Conservation (phyloP, 2,329 filamentous ascomycete genomes). For the Cryphonectria parasitica region DNA sequence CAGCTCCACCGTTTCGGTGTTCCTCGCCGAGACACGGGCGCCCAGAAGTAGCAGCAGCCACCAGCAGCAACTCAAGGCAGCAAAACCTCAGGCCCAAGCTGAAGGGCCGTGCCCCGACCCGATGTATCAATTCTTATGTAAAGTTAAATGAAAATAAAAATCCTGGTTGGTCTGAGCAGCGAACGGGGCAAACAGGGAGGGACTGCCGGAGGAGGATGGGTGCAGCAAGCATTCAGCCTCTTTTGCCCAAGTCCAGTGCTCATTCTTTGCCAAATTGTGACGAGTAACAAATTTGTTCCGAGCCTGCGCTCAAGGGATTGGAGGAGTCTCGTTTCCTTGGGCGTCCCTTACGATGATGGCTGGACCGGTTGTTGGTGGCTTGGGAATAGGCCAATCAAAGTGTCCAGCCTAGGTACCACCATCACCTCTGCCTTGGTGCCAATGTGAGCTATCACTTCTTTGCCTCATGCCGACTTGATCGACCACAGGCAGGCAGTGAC, state of each 20-base stretch:
- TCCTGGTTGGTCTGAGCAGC: neutral
- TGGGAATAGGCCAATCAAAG: neutral
- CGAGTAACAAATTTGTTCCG: neutral
- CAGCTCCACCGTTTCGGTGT: neutral
- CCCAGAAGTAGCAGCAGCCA: too few relatives aligned
- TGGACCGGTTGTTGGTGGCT: neutral
- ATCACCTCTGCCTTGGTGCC: neutral
- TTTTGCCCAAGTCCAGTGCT: neutral
- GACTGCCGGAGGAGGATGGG: neutral
- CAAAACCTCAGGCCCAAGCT: neutral
- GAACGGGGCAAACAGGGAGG: neutral
- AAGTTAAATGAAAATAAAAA: neutral
- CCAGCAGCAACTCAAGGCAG: neutral
- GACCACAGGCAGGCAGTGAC: neutral
- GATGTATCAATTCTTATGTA: neutral
- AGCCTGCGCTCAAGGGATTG: neutral
- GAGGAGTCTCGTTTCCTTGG: neutral
- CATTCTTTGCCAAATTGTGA: neutral
- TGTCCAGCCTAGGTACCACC: neutral
- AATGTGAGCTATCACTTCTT: conserved; percentile 1
- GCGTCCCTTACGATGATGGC: neutral
- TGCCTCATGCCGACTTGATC: neutral
- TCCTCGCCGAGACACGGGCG: neutral
- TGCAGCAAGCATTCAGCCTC: neutral
- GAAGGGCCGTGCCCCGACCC: too few relatives aligned